Base-by-base conservation (phyloP, 148 eudicot genomes). In the Chenopodium berlandieri region DNA sequence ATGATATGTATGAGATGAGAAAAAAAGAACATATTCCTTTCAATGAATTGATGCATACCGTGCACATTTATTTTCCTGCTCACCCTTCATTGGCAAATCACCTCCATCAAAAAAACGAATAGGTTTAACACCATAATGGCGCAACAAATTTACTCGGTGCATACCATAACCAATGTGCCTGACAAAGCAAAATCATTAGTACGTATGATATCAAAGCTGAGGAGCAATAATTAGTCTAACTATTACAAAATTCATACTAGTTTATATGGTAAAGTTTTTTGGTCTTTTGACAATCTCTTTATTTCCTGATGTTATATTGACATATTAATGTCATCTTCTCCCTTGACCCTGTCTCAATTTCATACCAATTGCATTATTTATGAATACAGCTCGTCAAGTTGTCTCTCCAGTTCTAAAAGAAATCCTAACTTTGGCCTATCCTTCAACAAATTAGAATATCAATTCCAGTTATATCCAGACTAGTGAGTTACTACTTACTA, bases 41-140 rank as follows among this genome's bases (percentile, higher is more conserved):
- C 31, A 34, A 54, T 62, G 47, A 76, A 44, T 25, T 50, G 65
- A 62, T 63, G 20, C 78, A 37, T 83, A 94, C 99, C 95, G 93
- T 79, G 87, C 95, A 69, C 99, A 94, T 82, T 96, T 96, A 83
- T 76, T 90, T 85, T 96, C 99, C 86, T 96, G 99, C 81, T 96
- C 99, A 78, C 69, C 75, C 89, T 96, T 96, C 99, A 96, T 96
- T 54, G 98, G 99, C 82, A 96, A 83, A 82, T 82, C 83, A 76
- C 94, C 99, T 67, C 98, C 99, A 90, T 96, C 99, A 84, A 96
- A 92, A 27, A 96, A 91, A 78, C 94, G 94, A 88, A 96, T 84
- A 73, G 99, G 99, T 73, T 76, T 94, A 75, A 96, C 89, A 75
- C 95, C 98, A 88, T 94, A 82, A 91, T 96, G 99, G 40, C 93